Evolutionary conservation across 108 stramenopile species (phyloP).

Genomic region (Nitzschia palea): DNA sequence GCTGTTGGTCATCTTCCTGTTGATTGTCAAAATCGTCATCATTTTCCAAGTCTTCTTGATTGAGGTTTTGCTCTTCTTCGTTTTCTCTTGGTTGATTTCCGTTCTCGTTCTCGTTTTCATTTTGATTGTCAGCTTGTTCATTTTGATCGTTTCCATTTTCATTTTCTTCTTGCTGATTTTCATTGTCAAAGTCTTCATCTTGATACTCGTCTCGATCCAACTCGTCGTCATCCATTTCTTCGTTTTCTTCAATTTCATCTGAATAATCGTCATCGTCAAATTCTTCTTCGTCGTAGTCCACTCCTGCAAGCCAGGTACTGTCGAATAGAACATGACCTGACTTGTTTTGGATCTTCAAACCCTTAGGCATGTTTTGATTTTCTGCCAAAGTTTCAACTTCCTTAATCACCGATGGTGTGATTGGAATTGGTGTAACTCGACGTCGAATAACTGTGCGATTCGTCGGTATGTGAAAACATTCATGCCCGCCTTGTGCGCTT

Average conservation of each 20-base stretch:
- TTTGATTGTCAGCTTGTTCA: not conserved
- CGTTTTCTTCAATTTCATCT: not conserved
- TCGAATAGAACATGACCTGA: not conserved
- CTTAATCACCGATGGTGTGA: slow-evolving; percentile 28
- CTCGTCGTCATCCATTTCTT: not conserved
- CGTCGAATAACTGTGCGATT: slow-evolving; percentile 21
- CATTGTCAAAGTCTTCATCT: slow-evolving; percentile 10
- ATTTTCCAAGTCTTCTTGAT: slow-evolving; percentile 25
- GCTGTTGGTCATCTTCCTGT: not conserved
- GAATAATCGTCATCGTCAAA: not conserved
- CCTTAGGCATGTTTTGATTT: slow-evolving; percentile 1
- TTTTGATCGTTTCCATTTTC: not conserved
- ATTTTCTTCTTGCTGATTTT: not conserved
- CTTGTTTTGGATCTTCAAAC: not conserved
- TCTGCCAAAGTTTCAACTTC: slow-evolving; percentile 21
- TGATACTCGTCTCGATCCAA: slow-evolving; percentile 1
- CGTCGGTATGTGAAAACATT: slow-evolving; percentile 28
- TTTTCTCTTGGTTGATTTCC: slow-evolving; percentile 7
- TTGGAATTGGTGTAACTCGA: slow-evolving; percentile 19
- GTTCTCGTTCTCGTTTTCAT: not conserved
- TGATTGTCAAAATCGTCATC: slow-evolving; percentile 26
- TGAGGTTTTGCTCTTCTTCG: slow-evolving; percentile 26
- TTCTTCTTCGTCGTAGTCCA: slow-evolving; percentile 1
- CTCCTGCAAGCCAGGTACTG: not conserved
- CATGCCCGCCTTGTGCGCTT: slow-evolving; percentile 36